A percentile compares a stretch with the other conserved stretches of the same genome.
Conservation (phyloP, 805 yeast species). For the Zygotorulaspora danielsina region DNA sequence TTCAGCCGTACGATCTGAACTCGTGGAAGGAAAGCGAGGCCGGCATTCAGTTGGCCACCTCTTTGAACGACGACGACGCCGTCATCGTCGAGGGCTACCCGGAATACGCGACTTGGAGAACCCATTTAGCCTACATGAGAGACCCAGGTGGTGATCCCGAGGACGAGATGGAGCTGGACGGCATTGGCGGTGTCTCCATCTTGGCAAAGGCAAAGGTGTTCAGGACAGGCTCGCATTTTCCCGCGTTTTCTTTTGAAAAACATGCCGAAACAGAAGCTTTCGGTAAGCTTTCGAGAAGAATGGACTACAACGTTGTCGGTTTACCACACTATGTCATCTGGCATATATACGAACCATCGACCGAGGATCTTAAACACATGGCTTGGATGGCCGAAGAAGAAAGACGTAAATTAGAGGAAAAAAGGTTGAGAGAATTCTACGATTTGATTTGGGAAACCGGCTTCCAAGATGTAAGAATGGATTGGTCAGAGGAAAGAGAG, state of each 20-base stretch:
- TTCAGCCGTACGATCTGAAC: constrained; percentile 79
- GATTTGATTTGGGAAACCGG: constrained; percentile 72
- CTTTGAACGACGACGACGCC: constrained; percentile 77
- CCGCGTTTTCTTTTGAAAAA: constrained; percentile 91
- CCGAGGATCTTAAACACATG: constrained; percentile 84
- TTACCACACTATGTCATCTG: constrained; percentile 93
- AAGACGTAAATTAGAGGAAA: constrained; percentile 56
- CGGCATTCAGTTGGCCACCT: constrained; percentile 69
- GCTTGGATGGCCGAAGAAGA: constrained; percentile 87
- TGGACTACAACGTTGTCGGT: constrained; percentile 86
- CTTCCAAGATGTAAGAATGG: constrained; percentile 66
- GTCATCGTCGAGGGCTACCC: constrained; percentile 97
- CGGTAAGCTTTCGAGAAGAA: constrained; percentile 79
- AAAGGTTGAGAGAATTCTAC: constrained; percentile 59
- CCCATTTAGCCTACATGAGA: constrained; percentile 89
- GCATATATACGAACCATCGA: constrained; percentile 95
- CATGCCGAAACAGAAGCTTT: constrained; percentile 99
- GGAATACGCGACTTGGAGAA: constrained; percentile 97
- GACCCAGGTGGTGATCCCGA: constrained; percentile 95
- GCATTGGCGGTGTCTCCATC: constrained; percentile 96
- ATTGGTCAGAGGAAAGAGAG: constrained; percentile 70
- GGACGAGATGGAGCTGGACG: constrained; percentile 89
- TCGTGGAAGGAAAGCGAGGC: constrained; percentile 86
- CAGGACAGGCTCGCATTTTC: constrained; percentile 86
- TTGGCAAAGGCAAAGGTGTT: constrained; percentile 83